Conservation (phyloP, 805 yeast genomes). For the Isabelozyma pseudorhagii region DNA sequence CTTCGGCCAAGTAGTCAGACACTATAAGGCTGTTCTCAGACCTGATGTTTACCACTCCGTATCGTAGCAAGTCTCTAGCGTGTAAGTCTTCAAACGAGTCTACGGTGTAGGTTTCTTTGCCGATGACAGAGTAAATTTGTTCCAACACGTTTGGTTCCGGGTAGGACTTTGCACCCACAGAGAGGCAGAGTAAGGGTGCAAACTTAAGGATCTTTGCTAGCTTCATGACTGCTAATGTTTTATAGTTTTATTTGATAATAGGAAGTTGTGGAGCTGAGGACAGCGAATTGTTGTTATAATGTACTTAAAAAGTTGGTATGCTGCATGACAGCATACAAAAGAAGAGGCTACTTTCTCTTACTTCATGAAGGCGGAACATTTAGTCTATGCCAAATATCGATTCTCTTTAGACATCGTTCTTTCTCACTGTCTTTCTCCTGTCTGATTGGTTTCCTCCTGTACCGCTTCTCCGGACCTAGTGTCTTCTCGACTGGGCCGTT, state of each 20-base stretch:
- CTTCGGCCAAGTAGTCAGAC: constrained; percentile 6
- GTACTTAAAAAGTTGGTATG: neutral
- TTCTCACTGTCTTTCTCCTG: no score
- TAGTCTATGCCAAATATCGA: neutral
- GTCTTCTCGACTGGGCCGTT: neutral
- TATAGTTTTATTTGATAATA: neutral
- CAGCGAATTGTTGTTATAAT: neutral
- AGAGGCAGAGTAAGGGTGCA: neutral
- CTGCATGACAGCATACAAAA: neutral
- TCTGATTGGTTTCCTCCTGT: no score
- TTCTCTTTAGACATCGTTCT: neutral
- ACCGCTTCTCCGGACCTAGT: no score
- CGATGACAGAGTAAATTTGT: constrained; percentile 4
- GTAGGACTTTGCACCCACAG: neutral
- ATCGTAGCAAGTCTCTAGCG: constrained; percentile 6
- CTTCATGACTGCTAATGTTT: no score
- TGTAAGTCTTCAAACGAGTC: constrained; percentile 6
- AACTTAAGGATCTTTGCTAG: no score
- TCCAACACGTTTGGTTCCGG: constrained; percentile 3
- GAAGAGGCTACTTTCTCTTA: neutral
- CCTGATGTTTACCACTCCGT: constrained; percentile 9
- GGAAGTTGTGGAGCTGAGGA: neutral
- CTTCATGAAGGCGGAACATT: neutral
- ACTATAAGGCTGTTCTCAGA: constrained; percentile 9
- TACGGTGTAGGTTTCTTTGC: constrained; percentile 6